These are phyloP conservation scores for Solanum chmielewskii DNA, from an alignment of 257 asterid species.

Conservation along the genomic window DNA sequence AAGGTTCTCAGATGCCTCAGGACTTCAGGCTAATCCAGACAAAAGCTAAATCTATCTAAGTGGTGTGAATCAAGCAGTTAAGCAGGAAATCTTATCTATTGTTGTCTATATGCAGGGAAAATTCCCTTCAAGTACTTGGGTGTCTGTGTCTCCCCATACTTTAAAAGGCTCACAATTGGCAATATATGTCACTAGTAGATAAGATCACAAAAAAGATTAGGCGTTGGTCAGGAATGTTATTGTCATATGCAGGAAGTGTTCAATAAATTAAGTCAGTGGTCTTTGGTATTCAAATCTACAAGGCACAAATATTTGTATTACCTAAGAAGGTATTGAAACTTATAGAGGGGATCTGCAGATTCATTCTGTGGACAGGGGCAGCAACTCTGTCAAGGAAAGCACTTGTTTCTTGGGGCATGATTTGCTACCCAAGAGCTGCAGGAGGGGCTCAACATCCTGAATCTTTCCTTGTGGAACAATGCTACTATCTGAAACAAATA, in stretches of 20 bases:
- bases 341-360: background rate
- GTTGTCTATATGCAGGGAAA: background rate
- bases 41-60: background rate
- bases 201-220: background rate
- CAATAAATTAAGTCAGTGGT: background rate
- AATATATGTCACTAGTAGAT: background rate
- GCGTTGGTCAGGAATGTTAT: background rate
- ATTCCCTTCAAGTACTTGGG: background rate
- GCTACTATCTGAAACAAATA: background rate
- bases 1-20: background rate
- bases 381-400: background rate
- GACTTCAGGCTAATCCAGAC: background rate
- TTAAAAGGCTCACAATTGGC: background rate
- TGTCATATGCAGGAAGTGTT: background rate
- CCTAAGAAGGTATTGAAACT: background rate
- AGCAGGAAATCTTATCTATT: background rate
- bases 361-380: background rate
- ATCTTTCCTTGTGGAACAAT: background rate
- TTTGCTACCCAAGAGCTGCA: background rate
- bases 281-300: background rate
- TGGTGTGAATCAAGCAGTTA: background rate
- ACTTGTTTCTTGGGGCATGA: background rate
- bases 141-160: background rate
- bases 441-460: background rate
- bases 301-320: background rate